Percentiles rank a stretch among this genome's conserved stretches.
phyloP scores from a whole-genome alignment of 345 rosid genomes.

The Turnera subulata region DNA sequence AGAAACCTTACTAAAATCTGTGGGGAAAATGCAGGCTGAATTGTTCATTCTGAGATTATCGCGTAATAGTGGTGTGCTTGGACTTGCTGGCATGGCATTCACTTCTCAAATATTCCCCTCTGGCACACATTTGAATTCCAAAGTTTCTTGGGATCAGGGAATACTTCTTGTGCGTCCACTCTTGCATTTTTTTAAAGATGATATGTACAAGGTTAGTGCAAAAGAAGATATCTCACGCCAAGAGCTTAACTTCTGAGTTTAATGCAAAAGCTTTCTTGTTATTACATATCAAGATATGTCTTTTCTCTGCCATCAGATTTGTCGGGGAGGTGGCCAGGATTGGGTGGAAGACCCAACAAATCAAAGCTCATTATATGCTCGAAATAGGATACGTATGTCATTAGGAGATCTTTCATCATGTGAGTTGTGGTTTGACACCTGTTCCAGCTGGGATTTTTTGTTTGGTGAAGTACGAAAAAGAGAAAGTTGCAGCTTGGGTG shows the following conservation, averaged over 20 bases:
- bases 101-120: constrained; percentile 60
- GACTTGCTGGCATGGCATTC: constrained; percentile 87
- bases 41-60: constrained; percentile 81
- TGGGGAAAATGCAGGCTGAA: constrained; percentile 77
- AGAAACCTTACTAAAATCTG: constrained; percentile 1
- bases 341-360: constrained; percentile 97
- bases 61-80: constrained; percentile 91
- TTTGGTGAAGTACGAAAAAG: too few relatives aligned
- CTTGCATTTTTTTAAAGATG: constrained; percentile 68
- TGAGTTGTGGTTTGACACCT: constrained; percentile 28
- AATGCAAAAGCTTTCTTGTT: background rate
- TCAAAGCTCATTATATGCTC: constrained; percentile 59
- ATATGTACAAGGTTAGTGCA: constrained; percentile 63
- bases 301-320: constrained; percentile 41
- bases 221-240: constrained; percentile 2
- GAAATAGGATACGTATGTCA: constrained; percentile 78
- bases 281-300: background rate
- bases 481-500: too few relatives aligned
- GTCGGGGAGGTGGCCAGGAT: constrained; percentile 40
- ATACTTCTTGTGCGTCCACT: constrained; percentile 78
- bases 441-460: background rate
- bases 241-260: background rate
- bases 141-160: constrained; percentile 34
- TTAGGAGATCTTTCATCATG: constrained; percentile 56
- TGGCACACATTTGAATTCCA: constrained; percentile 19